phyloP scores from a whole-genome alignment of 2,329 filamentous ascomycete genomes.

The Diaporthe sp. region DNA sequence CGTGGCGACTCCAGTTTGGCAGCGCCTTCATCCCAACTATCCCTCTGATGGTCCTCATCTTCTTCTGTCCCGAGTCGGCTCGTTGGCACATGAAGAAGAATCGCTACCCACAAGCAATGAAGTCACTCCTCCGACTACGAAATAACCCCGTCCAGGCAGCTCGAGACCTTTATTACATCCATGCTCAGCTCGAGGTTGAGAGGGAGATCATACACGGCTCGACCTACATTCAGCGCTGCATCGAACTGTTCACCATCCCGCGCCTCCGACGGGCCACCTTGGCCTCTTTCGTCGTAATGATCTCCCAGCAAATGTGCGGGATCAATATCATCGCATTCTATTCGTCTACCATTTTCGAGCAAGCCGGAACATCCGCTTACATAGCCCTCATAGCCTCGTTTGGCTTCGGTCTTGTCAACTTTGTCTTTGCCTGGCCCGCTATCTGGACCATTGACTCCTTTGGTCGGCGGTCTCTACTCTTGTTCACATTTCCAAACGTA shows the following conservation, averaged over 20 bases:
- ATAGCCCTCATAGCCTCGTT: constrained; percentile 58
- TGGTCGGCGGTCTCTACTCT: constrained; percentile 71
- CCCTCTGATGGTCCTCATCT: constrained; percentile 69
- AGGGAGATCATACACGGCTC: constrained; percentile 45
- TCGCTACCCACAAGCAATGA: constrained; percentile 66
- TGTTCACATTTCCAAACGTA: constrained; percentile 77
- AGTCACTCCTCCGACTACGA: constrained; percentile 68
- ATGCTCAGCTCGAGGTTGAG: constrained; percentile 62
- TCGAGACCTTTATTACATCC: constrained; percentile 71
- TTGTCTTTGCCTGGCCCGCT: constrained; percentile 76
- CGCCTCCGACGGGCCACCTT: constrained; percentile 73
- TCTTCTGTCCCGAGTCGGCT: constrained; percentile 74
- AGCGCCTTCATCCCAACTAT: constrained; percentile 76
- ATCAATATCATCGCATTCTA: constrained; percentile 67
- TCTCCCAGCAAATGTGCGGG: constrained; percentile 73
- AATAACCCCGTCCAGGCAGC: constrained; percentile 72
- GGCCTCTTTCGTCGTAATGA: constrained; percentile 78
- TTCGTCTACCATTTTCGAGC: constrained; percentile 59
- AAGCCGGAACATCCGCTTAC: constrained; percentile 56
- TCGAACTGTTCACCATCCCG: constrained; percentile 70
- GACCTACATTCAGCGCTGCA: constrained; percentile 65
- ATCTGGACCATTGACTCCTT: constrained; percentile 78
- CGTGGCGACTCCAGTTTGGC: constrained; percentile 75
- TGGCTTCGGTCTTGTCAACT: constrained; percentile 69
- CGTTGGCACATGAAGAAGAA: constrained; percentile 77